Conservation (phyloP, 2,329 filamentous ascomycete species). For the Dryadomyces quercivorus region DNA sequence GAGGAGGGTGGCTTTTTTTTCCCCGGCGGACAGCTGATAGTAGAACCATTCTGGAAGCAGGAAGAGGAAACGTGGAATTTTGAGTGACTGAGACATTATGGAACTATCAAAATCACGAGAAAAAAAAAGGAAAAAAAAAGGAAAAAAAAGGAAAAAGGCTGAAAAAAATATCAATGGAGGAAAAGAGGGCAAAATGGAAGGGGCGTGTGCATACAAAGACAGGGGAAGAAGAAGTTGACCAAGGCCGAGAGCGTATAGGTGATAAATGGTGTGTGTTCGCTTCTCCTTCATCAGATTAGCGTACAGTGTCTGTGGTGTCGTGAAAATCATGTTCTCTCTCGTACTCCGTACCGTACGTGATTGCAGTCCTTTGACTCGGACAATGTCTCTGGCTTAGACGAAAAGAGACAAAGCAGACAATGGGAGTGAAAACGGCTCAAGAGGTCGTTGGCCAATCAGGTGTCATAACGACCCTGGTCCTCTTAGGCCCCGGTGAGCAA, state of each 20-base stretch:
- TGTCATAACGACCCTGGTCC: conserved; percentile 7
- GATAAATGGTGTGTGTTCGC: not conserved
- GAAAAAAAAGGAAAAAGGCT: not conserved
- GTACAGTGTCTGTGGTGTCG: not conserved
- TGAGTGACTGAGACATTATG: not conserved
- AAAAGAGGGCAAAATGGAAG: not conserved
- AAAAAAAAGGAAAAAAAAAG: not conserved
- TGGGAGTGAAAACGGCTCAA: conserved; percentile 3
- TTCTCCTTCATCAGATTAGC: not conserved
- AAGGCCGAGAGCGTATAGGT: not conserved
- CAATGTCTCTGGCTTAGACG: not conserved
- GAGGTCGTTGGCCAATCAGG: conserved; percentile 7
- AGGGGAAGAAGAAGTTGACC: not conserved
- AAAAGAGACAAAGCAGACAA: not conserved
- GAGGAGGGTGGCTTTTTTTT: not conserved
- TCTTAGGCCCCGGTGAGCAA: conserved; percentile 5
- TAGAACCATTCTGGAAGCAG: conserved; percentile 6
- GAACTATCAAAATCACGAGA: not conserved
- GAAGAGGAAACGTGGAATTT: not conserved
- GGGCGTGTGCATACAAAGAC: not conserved
- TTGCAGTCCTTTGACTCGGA: not conserved
- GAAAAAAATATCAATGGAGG: not conserved
- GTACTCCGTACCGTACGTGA: not conserved
- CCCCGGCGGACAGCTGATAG: not conserved
- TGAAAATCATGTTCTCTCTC: not conserved